These are phyloP conservation scores for Daedaleopsis nitida DNA, from an alignment of 768 basidiomycete species.

Conservation along the genomic window DNA sequence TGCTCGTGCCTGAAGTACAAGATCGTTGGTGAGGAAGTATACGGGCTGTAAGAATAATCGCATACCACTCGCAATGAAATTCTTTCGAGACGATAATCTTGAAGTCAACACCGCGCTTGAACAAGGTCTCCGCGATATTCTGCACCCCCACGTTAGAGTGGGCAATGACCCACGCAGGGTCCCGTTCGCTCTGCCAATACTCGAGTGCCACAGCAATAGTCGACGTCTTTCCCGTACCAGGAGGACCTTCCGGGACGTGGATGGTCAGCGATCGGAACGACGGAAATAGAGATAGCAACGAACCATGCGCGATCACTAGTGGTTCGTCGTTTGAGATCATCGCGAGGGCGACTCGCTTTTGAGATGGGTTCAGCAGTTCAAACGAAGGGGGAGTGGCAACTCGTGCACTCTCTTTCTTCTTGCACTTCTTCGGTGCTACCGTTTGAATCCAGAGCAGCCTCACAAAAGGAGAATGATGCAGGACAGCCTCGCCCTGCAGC, in stretches of 20 bases:
- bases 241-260: too few species aligned
- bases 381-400: not conserved
- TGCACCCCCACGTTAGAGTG: slow-evolving; percentile 86
- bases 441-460: slow-evolving; percentile 43
- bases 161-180: slow-evolving; percentile 66
- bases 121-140: slow-evolving; percentile 78
- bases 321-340: slow-evolving; percentile 35
- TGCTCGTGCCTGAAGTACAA: slow-evolving; percentile 48
- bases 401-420: not conserved
- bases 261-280: too few species aligned
- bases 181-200: slow-evolving; percentile 1
- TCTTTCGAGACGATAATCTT: slow-evolving; percentile 43
- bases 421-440: slow-evolving; percentile 11
- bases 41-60: not conserved
- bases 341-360: slow-evolving; percentile 35
- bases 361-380: slow-evolving; percentile 39
- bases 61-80: slow-evolving; percentile 33
- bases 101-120: slow-evolving; percentile 57
- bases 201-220: slow-evolving; percentile 41
- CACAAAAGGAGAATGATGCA: slow-evolving; percentile 38
- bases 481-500: slow-evolving; percentile 33
- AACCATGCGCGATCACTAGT: slow-evolving; percentile 44
- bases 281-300: too few species aligned
- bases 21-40: not conserved
- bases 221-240: slow-evolving; percentile 47